Conservation (phyloP, 768 basidiomycete species). For the Russula abietina region DNA sequence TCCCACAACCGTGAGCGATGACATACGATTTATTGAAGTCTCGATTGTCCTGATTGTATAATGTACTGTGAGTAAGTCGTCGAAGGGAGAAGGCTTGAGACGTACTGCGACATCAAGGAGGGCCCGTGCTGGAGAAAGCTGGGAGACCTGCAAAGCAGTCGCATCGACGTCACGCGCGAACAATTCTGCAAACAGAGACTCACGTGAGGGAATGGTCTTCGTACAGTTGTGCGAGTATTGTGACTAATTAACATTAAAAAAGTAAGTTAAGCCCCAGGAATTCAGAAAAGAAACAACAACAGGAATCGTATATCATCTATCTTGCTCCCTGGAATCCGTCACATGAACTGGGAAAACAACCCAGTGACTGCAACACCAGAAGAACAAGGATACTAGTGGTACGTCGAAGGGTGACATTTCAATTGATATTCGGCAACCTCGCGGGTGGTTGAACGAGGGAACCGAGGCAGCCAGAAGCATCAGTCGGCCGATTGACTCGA, state of each 20-base stretch:
- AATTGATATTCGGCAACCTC: too few relatives aligned
- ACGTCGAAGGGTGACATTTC: too few relatives aligned
- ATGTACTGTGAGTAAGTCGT: not conserved
- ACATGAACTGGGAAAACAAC: too few relatives aligned
- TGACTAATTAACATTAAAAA: too few relatives aligned
- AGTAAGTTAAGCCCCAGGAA: too few relatives aligned
- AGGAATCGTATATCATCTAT: not conserved
- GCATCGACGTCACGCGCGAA: not conserved
- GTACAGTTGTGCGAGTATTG: not conserved
- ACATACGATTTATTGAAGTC: not conserved
- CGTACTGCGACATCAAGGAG: not conserved
- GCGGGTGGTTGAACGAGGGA: too few relatives aligned
- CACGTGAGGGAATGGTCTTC: not conserved
- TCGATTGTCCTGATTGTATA: not conserved
- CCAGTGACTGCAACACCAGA: too few relatives aligned
- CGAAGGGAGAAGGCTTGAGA: not conserved
- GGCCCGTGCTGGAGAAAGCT: conserved; percentile 3
- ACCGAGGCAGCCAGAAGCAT: too few relatives aligned
- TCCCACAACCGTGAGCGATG: not conserved
- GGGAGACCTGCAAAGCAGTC: not conserved
- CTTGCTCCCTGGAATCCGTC: not conserved
- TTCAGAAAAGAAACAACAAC: not conserved
- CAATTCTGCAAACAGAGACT: too few relatives aligned
- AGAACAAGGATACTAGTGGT: too few relatives aligned
- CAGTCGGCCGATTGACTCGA: too few relatives aligned